Evolutionary conservation across 2,329 filamentous ascomycete species (phyloP).

Genomic region (Aspergillus glaucus): DNA sequence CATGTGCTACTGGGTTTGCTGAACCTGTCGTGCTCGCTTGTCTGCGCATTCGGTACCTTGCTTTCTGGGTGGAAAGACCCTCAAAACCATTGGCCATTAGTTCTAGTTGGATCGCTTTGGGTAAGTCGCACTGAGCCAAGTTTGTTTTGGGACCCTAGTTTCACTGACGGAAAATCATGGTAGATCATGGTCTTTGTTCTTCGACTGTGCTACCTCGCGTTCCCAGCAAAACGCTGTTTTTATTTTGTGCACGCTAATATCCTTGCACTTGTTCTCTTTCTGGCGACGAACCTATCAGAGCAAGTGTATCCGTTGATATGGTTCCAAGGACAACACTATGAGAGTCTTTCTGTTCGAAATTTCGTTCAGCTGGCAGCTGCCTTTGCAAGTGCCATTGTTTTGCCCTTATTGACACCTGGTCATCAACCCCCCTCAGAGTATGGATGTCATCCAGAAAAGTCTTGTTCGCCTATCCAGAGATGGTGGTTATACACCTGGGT

Average conservation of each 20-base stretch:
- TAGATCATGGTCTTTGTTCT: slow-evolving; percentile 2
- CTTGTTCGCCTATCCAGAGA: slow-evolving; percentile 5
- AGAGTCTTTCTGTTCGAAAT: neutral
- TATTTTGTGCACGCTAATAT: neutral
- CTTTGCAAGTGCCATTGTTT: slow-evolving; percentile 1
- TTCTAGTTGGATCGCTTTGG: neutral
- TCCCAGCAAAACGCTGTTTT: neutral
- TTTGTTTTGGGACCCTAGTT: neutral
- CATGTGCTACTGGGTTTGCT: neutral
- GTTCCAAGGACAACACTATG: neutral
- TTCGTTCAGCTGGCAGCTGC: slow-evolving; percentile 1
- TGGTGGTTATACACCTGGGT: slow-evolving; percentile 10
- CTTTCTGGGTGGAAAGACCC: neutral
- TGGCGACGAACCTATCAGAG: slow-evolving; percentile 2
- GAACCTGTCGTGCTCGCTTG: neutral
- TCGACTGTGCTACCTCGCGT: slow-evolving; percentile 1
- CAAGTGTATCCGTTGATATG: slow-evolving; percentile 6
- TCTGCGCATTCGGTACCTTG: neutral
- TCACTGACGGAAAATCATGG: neutral
- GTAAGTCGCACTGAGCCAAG: neutral
- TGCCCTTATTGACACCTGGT: slow-evolving; percentile 3
- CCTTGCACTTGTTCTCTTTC: slow-evolving; percentile 3
- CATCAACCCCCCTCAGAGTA: neutral
- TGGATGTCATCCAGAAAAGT: slow-evolving; percentile 1
- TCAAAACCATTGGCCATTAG: neutral